Percentiles rank a stretch among this genome's conserved stretches.
These are phyloP conservation scores for Solanum tacnaense DNA, from an alignment of 257 asterid species.

Conservation along the genomic window DNA sequence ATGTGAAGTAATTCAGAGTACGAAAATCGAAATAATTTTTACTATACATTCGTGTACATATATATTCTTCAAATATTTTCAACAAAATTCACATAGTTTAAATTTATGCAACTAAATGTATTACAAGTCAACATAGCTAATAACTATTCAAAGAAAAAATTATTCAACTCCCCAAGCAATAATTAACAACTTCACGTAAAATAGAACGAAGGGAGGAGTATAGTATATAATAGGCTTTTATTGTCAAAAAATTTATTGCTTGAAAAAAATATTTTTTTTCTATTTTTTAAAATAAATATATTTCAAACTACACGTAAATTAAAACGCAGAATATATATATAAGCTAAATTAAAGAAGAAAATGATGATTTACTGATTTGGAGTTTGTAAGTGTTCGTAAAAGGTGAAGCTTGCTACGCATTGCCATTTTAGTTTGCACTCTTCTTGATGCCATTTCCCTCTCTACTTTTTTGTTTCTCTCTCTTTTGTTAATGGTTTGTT, in stretches of 20 bases:
- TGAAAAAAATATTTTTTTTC: too few species aligned
- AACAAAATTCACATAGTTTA: too few species aligned
- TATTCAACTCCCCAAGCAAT: background rate
- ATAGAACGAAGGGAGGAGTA: background rate
- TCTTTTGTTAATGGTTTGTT: background rate
- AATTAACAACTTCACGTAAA: background rate
- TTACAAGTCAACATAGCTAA: background rate
- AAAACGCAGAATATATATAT: too few species aligned
- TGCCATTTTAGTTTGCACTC: conserved; percentile 16
- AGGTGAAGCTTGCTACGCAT: conserved; percentile 46
- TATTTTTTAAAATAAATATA: background rate
- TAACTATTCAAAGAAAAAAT: background rate
- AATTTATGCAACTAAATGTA: background rate
- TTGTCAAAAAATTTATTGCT: background rate
- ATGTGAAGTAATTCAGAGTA: too few species aligned
- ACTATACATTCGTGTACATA: too few species aligned
- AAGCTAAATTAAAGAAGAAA: background rate
- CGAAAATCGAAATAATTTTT: too few species aligned
- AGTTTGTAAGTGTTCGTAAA: conserved; percentile 41
- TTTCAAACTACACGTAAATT: too few species aligned
- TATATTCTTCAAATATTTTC: too few species aligned
- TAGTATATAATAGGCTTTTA: background rate
- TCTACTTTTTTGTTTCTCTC: background rate
- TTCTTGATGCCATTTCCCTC: conserved; percentile 23
- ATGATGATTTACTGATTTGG: conserved; percentile 48